Base-by-base conservation (phyloP, 164 flowering plant genomes). In the Piper betle region DNA sequence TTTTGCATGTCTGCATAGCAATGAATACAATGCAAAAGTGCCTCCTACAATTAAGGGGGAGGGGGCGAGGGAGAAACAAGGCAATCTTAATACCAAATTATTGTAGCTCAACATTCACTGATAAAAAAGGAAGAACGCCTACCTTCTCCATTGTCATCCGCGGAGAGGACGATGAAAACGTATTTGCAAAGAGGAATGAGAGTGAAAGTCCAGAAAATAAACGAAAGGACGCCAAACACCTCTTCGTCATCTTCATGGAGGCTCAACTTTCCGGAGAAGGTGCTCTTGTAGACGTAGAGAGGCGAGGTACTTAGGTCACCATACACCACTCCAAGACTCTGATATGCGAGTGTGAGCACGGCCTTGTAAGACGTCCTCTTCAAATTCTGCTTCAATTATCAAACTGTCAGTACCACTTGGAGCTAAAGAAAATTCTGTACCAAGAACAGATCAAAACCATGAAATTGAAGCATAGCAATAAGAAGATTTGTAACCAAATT, bases 81-180 rank as follows among this genome's bases (percentile, higher is more conserved):
- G 5, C 25, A 55, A 25, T 33, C 33, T 4, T 18, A 5, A 9
- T 55, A 18, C 5, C 33, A 25, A 4, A 55, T 11, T 12, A 11
- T 5, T 15, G 13, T 17, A 50, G 9, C 9, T 41, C 43, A 53
- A 53, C 17, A 9, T 4, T 13, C 19, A 9, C 55, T 2, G 33
- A 13, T 9, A 20, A 20, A n/a, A 15, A 46, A 46, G 37, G 54
- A 48, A 64, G 54, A 38, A 53, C 60, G 11, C 11, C 63, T 37
- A 87, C 94, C 90, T 81, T 87, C 90, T n/a, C 94, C 94, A 73
- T 83, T 80, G 68, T 87, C 94, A 66, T 84, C 77, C 16, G 94
- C 90, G 40, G 78, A 74, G 68, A 87, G 59, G 58, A 87, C 84
- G 57, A 87, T 66, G 74, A 83, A 74, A 64, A 84, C 58, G 64